A percentile compares a stretch with the other conserved stretches of the same genome.
Evolutionary conservation across 2,329 filamentous ascomycete species (phyloP).

Genomic region (Cladosporium velox): DNA sequence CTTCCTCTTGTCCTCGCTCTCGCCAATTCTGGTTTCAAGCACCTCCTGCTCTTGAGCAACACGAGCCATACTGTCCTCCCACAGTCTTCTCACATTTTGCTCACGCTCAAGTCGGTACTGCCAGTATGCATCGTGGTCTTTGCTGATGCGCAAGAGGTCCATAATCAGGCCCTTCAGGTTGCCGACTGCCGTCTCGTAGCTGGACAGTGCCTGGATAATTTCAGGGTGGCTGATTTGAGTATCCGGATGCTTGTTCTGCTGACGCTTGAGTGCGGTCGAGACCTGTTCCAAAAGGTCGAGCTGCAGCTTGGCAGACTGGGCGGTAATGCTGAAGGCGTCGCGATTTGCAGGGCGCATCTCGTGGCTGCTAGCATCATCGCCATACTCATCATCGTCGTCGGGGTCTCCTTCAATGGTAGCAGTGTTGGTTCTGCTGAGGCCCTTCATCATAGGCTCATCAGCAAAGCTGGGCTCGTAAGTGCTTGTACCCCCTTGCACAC

Average conservation of each 20-base stretch:
- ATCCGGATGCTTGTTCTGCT: slow-evolving; percentile 68
- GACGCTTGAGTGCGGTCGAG: slow-evolving; percentile 74
- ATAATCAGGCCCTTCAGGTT: slow-evolving; percentile 83
- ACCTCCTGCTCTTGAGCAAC: slow-evolving; percentile 94
- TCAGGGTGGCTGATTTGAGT: slow-evolving; percentile 74
- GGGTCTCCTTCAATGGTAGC: slow-evolving; percentile 58
- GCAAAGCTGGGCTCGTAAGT: slow-evolving; percentile 59
- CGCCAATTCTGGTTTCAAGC: slow-evolving; percentile 81
- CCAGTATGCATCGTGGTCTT: slow-evolving; percentile 95
- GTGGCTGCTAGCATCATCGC: slow-evolving; percentile 76
- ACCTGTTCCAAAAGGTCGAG: slow-evolving; percentile 87
- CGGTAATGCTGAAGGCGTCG: slow-evolving; percentile 95
- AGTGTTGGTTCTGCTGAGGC: slow-evolving; percentile 52
- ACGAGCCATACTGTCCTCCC: slow-evolving; percentile 98
- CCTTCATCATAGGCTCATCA: slow-evolving; percentile 55
- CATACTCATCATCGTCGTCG: slow-evolving; percentile 71
- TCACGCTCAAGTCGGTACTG: slow-evolving; percentile 92
- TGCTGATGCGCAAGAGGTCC: slow-evolving; percentile 86
- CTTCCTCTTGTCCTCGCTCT: slow-evolving; percentile 87
- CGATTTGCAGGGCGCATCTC: slow-evolving; percentile 75
- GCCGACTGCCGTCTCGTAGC: slow-evolving; percentile 86
- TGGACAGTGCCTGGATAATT: slow-evolving; percentile 73
- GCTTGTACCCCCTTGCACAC: slow-evolving; percentile 57
- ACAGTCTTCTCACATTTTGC: slow-evolving; percentile 87
- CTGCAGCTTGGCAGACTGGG: slow-evolving; percentile 90